Base-by-base conservation (phyloP, 2,329 filamentous ascomycete species). In the Penicillium sclerotigenum region DNA sequence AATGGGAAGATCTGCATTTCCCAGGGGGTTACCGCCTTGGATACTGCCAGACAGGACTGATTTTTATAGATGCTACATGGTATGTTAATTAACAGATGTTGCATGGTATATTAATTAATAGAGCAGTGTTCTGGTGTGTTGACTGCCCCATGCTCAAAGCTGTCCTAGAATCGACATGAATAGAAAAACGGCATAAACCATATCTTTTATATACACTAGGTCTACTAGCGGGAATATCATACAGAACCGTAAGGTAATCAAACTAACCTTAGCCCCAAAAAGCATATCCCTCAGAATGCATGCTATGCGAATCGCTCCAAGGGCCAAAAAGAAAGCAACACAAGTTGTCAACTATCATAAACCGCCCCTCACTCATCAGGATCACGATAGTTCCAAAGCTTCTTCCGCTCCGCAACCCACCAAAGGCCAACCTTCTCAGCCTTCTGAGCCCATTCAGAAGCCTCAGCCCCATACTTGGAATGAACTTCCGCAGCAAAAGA, bases 381-480 rank as follows among this genome's bases (percentile, higher is more conserved):
- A 46, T 56, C 53, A 20, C 57, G 51, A 34, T 63, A 62, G 62
- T 66, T 54, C 62, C 65, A 62, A 54, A 65, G 57, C 48, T 66
- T 65, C 56, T 71, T 62, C 50, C 57, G 61, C 58, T 76, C 74
- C 55, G 65, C 61, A 18, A 72, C 66, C 71, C 73, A 75, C 74
- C 74, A 77, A 38, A 61, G 62, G 2, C 67, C 71, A 29, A 75
- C 65, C 40, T 70, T 64, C 38, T 69, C 69, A 0, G 73, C 74
- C 31, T 74, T 67, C n/a, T 46, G 47, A 10, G 70, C 63, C 73
- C 74, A 76, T 40, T 64, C 57, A 8, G 58, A 68, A 1, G 72
- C 72, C 31, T 70, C 67, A 9, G 65, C 58, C 4, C 74, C 70
- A 57, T 73, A 60, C 16, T 54, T 54, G 3, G 53, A 52, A 52